These are phyloP conservation scores for Chaetomium globosum DNA, from an alignment of 2,329 filamentous ascomycete genomes.

Conservation along the genomic window DNA sequence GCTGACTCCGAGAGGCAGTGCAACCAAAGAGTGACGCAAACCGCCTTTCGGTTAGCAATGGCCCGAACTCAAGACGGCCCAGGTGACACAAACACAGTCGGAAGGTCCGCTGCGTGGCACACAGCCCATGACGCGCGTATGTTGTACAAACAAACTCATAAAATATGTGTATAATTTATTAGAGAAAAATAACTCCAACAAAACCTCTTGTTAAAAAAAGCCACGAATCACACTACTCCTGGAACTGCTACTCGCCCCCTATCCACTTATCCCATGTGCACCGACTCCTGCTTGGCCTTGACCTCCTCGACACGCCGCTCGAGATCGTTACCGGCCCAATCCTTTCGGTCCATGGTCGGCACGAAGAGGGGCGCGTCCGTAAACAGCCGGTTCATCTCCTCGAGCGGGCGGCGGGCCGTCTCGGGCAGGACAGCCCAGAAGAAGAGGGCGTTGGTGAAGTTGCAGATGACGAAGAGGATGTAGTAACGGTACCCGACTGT, in stretches of 20 bases:
- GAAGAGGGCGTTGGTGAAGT: constrained; percentile 49
- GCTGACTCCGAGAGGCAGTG: constrained; percentile 10
- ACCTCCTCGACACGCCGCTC: constrained; percentile 24
- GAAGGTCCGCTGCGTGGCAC: too few species aligned
- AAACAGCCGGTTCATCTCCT: constrained; percentile 68
- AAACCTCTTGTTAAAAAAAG: too few species aligned
- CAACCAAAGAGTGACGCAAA: not conserved
- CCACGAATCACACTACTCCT: too few species aligned
- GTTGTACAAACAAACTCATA: too few species aligned
- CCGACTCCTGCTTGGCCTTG: constrained; percentile 23
- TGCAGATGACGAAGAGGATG: constrained; percentile 60
- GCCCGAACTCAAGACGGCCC: too few species aligned
- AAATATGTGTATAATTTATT: too few species aligned
- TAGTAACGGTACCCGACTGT: constrained; percentile 52
- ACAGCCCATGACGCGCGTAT: too few species aligned
- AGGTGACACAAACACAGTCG: too few species aligned
- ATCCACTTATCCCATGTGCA: not conserved
- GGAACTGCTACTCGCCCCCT: not conserved
- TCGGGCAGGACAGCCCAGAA: constrained; percentile 68
- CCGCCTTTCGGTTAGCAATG: not conserved
- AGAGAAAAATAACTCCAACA: too few species aligned
- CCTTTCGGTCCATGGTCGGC: constrained; percentile 16
- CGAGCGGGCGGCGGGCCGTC: constrained; percentile 60
- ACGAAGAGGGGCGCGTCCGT: constrained; percentile 45
- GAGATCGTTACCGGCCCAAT: constrained; percentile 22